phyloP scores from a whole-genome alignment of 768 basidiomycete species.

The Mycena sanguinolenta region DNA sequence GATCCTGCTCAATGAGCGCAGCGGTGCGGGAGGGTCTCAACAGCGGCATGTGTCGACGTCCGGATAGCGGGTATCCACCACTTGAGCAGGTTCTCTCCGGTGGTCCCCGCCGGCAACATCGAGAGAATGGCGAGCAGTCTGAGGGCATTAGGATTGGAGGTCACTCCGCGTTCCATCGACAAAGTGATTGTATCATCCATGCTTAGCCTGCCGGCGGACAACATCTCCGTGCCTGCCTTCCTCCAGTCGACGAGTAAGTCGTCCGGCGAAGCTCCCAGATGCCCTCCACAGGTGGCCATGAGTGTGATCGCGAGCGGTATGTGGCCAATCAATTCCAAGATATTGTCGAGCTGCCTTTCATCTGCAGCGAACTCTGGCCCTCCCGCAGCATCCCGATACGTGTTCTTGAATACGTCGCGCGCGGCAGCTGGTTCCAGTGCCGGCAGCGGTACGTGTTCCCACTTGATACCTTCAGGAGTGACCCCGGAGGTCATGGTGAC shows the following conservation, averaged over 20 bases:
- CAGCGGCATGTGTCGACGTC: conserved; percentile 6
- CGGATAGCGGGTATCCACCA: conserved; percentile 26
- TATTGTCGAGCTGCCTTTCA: conserved; percentile 3
- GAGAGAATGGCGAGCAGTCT: conserved; percentile 34
- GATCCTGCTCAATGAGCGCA: conserved; percentile 8
- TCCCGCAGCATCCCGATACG: too few species aligned
- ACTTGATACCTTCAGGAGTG: neutral
- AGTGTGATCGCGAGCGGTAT: conserved; percentile 52
- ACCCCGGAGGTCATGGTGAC: neutral
- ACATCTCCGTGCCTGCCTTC: conserved; percentile 9
- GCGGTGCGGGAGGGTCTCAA: conserved; percentile 20
- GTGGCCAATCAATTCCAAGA: conserved; percentile 41
- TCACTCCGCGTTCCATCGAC: conserved; percentile 4
- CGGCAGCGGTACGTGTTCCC: neutral
- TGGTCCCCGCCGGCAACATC: conserved; percentile 43
- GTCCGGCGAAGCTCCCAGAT: neutral
- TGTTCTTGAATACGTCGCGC: too few species aligned
- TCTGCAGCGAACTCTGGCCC: too few species aligned
- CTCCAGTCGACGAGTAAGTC: conserved; percentile 10
- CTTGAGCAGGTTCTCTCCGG: conserved; percentile 21
- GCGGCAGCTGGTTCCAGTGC: neutral
- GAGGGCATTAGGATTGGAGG: neutral
- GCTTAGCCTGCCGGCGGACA: neutral
- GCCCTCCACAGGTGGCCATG: conserved; percentile 44
- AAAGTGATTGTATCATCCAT: conserved; percentile 13